Base-by-base conservation (phyloP, 441 rosid species). In the Geranium incanum region DNA sequence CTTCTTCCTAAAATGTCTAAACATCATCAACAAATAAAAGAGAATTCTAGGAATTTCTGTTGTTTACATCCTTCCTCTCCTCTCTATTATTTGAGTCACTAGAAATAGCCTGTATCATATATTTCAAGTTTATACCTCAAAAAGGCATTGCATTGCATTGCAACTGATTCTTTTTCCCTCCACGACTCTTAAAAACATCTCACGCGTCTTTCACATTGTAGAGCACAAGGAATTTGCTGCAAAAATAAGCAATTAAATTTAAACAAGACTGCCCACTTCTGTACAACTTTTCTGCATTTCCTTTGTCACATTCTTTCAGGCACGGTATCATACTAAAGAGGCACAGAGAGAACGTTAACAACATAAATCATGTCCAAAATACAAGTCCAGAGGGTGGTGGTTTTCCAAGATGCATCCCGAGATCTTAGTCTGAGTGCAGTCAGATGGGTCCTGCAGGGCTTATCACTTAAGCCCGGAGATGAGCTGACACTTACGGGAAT, bases 361-460 rank as follows among this genome's bases (percentile, higher is more conserved):
- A 50, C 45, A 70, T 0, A 67, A 65, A 76, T 36, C 50, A 85
- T 85, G 86, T 55, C 79, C 5, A 21, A 15, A 39, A 74, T 43
- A 43, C 50, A 78, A 59, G 79, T 19, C 52, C 84, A 83, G 71
- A 81, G 83, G 66, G 88, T 87, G 79, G 82, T 82, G 84, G 87
- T 85, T 83, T 81, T 86, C 75, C 82, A 77, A 60, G 94, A 88
- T 70, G 85, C 84, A 68, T 75, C 86, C 1, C 71, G 55, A 82
- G 86, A 82, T 13, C 72, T 78, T 38, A 81, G 70, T 72, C 73
- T 76, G 12, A 74, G 79, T 36, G 74, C 84, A 41, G 66, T 85
- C 43, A 36, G 38, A 72, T 76, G 80, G 81, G 78, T 84, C 50
- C 66, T 82, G 55, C 37, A 64, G 2, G 81, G 79, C 73, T 78